Percentiles rank a stretch among this genome's conserved stretches.
These are phyloP conservation scores for Thelephora ganbajun DNA, from an alignment of 768 basidiomycete genomes.

Conservation along the genomic window DNA sequence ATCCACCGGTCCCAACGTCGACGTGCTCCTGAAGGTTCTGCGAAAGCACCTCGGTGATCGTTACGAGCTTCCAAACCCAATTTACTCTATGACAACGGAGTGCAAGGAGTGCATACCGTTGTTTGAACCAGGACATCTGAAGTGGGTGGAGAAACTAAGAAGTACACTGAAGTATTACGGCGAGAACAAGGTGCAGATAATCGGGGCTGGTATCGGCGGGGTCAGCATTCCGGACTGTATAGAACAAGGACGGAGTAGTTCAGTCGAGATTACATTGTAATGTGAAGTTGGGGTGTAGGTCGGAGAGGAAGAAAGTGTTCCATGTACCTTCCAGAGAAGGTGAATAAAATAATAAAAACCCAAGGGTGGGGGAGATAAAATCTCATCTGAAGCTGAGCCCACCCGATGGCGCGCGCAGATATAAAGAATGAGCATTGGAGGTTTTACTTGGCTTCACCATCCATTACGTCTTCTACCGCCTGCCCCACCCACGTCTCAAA, in stretches of 20 bases:
- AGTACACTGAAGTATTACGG: slow-evolving; percentile 29
- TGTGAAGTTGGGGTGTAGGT: neutral
- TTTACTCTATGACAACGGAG: neutral
- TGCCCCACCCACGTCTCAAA: slow-evolving; percentile 74
- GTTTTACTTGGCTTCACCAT: slow-evolving; percentile 33
- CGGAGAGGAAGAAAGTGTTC: neutral
- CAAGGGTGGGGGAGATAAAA: no score
- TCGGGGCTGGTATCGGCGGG: slow-evolving; percentile 80
- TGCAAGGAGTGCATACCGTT: slow-evolving; percentile 61
- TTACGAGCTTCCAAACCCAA: neutral
- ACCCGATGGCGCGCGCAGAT: no score
- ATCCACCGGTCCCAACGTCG: slow-evolving; percentile 15
- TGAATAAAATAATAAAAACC: no score
- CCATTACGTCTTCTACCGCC: slow-evolving; percentile 60
- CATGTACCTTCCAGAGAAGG: no score
- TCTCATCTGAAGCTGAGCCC: no score
- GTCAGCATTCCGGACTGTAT: slow-evolving; percentile 84
- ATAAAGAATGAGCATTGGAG: no score
- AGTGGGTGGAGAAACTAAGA: slow-evolving; percentile 49
- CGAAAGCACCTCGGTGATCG: neutral
- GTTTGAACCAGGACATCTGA: slow-evolving; percentile 54
- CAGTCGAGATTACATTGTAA: slow-evolving; percentile 5
- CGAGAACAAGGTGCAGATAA: slow-evolving; percentile 35
- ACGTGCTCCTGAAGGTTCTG: slow-evolving; percentile 9
- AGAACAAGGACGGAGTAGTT: slow-evolving; percentile 47